Evolutionary conservation across 768 basidiomycete species (phyloP), one percentile per base, ranked within the genome.

Genomic region (Tulasnella sp.): DNA sequence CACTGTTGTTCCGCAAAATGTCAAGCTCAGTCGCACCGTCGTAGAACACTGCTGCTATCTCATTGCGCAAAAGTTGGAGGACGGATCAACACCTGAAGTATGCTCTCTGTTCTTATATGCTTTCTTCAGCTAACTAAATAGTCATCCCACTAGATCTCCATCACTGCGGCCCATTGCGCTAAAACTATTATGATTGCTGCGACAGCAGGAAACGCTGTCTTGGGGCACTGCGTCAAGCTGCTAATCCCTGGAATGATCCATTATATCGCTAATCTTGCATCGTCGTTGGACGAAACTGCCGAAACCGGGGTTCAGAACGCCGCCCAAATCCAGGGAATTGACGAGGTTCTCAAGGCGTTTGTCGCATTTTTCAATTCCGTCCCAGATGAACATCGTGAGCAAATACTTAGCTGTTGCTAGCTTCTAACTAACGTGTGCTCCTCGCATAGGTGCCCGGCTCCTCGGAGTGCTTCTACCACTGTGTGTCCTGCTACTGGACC

Each of bases 101-200:
- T 22, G 37, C 11, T 1, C 1, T 7, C 75, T 58, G 25, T 38
- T 69, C 12, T 78, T 15, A 37, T 39, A 42, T 15, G n/a, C 39
- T 68, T 22, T 64, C 34, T 37, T 29, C 58, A 11, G 58, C 25
- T 2, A 17, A 34, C 58, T 64, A 25, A 64, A 6, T 34, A 14
- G 14, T 12, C 14, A 36, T 36, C 34, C 2, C 58, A 37, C 37
- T 76, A 97, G 93, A 85, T 90, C 52, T 89, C 92, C 1, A 82
- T 94, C n/a, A 93, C 93, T 2, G 95, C 96, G 1, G 89, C 91
- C 1, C 94, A 99, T 79, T 98, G 97, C 80, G 89, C 92, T 1
- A 93, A 92, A 81, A 96, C 96, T 0, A 84, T 98, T 54, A 86
- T 94, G 42, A 82, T 88, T 6, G 90, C 96, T 2, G 91, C 94